These are phyloP conservation scores for Boletellus deceptivus DNA, from an alignment of 1,284 basidiomycete genomes.

Conservation along the genomic window DNA sequence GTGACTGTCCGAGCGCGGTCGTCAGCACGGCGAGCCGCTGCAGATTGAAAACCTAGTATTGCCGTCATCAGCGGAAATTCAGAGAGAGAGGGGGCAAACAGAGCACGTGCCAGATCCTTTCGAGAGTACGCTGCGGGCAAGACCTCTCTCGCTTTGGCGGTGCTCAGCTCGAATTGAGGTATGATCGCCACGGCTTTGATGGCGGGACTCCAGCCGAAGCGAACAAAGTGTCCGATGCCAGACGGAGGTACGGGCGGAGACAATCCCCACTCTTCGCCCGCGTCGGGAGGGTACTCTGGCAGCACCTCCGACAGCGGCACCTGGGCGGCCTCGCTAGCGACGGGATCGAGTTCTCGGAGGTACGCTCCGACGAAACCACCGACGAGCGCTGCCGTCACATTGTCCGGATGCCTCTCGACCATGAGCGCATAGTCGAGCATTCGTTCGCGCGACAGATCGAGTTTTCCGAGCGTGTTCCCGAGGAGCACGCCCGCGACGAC, in stretches of 20 bases:
- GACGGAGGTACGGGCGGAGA: constrained; percentile 85
- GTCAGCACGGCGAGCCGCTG: constrained; percentile 98
- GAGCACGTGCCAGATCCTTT: constrained; percentile 76
- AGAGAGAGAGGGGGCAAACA: too few species aligned
- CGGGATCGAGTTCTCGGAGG: constrained; percentile 84
- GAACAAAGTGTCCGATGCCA: constrained; percentile 94
- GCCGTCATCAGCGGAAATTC: not conserved
- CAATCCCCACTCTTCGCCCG: constrained; percentile 86
- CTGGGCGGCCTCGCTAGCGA: constrained; percentile 73
- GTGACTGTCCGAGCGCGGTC: constrained; percentile 86
- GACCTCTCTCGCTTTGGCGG: constrained; percentile 90
- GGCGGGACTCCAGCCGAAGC: constrained; percentile 83
- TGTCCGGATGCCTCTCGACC: constrained; percentile 99
- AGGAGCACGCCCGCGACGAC: constrained; percentile 96
- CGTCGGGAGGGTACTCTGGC: constrained; percentile 94
- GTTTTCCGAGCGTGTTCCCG: constrained; percentile 78
- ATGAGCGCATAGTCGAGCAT: constrained; percentile 96
- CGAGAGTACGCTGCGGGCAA: constrained; percentile 83
- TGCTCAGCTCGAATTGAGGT: constrained; percentile 94
- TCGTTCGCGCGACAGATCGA: constrained; percentile 69
- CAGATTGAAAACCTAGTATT: constrained; percentile 90
- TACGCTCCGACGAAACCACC: constrained; percentile 99
- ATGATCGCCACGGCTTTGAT: constrained; percentile 96
- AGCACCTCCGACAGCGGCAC: constrained; percentile 96
- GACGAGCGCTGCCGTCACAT: constrained; percentile 95